phyloP scores from a whole-genome alignment of 2,329 filamentous ascomycete genomes.

The Penicillium fuscoglaucum region DNA sequence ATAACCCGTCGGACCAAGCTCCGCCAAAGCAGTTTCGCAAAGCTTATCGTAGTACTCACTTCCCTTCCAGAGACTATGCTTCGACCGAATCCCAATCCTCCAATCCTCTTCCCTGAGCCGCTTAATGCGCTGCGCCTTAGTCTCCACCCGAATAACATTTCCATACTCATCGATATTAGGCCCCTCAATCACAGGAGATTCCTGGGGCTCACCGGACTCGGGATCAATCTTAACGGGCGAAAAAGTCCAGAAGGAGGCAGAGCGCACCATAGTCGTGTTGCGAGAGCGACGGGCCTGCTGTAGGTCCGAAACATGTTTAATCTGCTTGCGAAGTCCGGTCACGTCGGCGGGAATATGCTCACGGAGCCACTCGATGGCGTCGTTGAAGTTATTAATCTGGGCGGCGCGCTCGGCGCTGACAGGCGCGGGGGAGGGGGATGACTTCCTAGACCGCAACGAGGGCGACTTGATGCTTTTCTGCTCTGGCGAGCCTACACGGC shows the following conservation, averaged over 20 bases:
- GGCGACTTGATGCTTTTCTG: neutral
- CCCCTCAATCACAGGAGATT: neutral
- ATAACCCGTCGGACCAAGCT: slow-evolving; percentile 25
- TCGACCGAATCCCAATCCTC: slow-evolving; percentile 39
- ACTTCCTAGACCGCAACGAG: neutral
- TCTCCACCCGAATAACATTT: slow-evolving; percentile 31
- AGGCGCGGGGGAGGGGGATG: neutral
- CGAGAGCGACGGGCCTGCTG: slow-evolving; percentile 29
- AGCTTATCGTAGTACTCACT: slow-evolving; percentile 39
- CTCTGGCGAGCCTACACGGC: neutral
- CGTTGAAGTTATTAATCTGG: slow-evolving; percentile 27
- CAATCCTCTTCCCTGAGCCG: slow-evolving; percentile 40
- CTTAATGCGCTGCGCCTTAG: slow-evolving; percentile 35
- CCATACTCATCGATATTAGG: slow-evolving; percentile 18
- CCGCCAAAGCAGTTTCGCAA: slow-evolving; percentile 39
- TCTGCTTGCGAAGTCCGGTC: slow-evolving; percentile 25
- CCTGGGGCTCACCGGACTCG: slow-evolving; percentile 1
- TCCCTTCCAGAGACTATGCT: slow-evolving; percentile 39
- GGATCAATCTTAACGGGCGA: slow-evolving; percentile 26
- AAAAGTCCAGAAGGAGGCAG: slow-evolving; percentile 45
- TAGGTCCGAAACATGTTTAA: slow-evolving; percentile 26
- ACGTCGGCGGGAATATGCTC: slow-evolving; percentile 32
- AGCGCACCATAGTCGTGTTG: slow-evolving; percentile 27
- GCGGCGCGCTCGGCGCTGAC: slow-evolving; percentile 7
- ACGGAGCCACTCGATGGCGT: slow-evolving; percentile 26